Conservation (phyloP, 1,284 basidiomycete genomes). For the Singerocomus rubriflavus region DNA sequence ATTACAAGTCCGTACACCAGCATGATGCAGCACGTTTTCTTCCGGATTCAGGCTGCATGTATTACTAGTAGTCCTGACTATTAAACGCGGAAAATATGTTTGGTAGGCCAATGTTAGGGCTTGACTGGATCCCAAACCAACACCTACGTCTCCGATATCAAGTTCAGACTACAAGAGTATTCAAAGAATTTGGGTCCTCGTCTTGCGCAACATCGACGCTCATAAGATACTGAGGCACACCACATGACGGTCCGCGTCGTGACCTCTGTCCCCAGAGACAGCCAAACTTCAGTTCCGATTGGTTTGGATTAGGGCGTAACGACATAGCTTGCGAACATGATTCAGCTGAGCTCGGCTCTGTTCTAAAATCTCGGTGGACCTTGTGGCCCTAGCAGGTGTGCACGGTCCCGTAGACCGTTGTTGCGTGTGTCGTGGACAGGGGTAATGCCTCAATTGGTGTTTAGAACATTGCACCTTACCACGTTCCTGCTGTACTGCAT, state of each 20-base stretch:
- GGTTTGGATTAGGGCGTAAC: neutral
- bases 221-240: neutral
- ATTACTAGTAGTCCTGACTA: no score
- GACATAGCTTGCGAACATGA: neutral
- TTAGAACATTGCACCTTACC: neutral
- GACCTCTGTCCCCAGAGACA: neutral
- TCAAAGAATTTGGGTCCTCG: neutral
- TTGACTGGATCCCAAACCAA: neutral
- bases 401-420: no score
- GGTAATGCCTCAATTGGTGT: constrained; percentile 10
- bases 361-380: neutral
- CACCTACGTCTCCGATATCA: neutral
- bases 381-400: neutral
- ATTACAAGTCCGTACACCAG: neutral
- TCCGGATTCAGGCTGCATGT: no score
- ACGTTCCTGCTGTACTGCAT: constrained; percentile 2
- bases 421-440: constrained; percentile 4
- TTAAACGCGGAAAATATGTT: neutral
- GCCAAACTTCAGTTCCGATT: neutral
- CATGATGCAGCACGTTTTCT: no score
- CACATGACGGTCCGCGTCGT: neutral
- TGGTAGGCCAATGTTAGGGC: neutral
- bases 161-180: neutral
- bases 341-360: neutral
- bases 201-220: neutral